phyloP scores from a whole-genome alignment of 148 eudicot species.

The Nyssa sinensis region DNA sequence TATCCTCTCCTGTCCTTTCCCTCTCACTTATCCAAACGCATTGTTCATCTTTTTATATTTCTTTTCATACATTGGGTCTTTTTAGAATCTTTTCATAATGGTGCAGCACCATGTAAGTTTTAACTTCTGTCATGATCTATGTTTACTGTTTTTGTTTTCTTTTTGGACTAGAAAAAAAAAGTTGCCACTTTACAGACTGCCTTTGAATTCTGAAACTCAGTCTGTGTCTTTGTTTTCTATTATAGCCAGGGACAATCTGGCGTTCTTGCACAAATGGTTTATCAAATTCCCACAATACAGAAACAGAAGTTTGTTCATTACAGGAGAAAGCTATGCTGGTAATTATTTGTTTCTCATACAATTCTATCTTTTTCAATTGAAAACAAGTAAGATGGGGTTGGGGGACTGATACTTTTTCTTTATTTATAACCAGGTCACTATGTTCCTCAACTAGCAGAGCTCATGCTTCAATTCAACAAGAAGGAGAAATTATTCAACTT shows the following conservation, averaged over 20 bases:
- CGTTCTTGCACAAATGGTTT: slow-evolving; percentile 29
- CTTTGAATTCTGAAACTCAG: slow-evolving; percentile 2
- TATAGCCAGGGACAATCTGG: slow-evolving; percentile 29
- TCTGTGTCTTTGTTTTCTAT: neutral
- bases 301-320: slow-evolving; percentile 28
- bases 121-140: neutral
- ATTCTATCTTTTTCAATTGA: neutral
- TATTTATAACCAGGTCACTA: slow-evolving; percentile 25
- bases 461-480: slow-evolving; percentile 28
- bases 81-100: neutral
- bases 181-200: neutral
- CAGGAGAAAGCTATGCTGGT: slow-evolving; percentile 39
- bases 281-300: slow-evolving; percentile 29
- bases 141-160: neutral
- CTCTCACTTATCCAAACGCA: too few relatives aligned
- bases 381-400: neutral
- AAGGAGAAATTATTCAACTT: slow-evolving; percentile 24
- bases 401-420: neutral
- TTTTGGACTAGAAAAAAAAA: slow-evolving; percentile 1
- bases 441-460: slow-evolving; percentile 33
- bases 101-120: neutral
- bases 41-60: neutral
- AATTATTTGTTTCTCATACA: neutral
- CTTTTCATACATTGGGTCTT: neutral
- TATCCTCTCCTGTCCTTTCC: too few relatives aligned